Conservation (phyloP, 202 grass and related monocot species). For the Bolboschoenoplectus hybrid region DNA sequence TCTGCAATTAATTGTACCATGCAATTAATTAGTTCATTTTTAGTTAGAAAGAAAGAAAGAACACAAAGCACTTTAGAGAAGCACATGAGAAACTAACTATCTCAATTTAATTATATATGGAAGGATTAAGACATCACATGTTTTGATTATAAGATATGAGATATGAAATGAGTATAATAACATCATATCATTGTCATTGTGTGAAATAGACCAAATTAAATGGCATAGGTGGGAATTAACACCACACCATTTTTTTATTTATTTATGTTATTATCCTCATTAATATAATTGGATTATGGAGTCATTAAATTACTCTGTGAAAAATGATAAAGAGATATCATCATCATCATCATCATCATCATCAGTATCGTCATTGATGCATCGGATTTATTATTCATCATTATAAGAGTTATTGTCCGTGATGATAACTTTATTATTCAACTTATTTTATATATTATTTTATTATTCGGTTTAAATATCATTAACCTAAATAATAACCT, state of each 20-base stretch:
- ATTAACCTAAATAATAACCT: no score
- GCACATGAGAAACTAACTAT: neutral
- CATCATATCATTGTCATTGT: neutral
- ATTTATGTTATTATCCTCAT: neutral
- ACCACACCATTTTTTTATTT: neutral
- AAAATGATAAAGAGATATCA: no score
- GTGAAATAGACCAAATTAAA: neutral
- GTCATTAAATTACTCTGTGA: no score
- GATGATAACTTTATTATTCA: no score
- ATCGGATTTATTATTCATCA: neutral
- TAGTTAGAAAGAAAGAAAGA: neutral
- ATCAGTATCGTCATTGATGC: neutral
- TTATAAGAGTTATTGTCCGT: no score
- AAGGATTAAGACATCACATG: neutral
- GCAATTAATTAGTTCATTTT: neutral
- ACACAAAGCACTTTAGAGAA: neutral
- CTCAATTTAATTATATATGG: conserved; percentile 3
- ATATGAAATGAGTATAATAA: neutral
- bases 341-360: no score
- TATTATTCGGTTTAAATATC: no score
- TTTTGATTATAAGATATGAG: neutral
- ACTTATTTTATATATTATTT: no score
- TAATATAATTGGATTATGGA: neutral
- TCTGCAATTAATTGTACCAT: neutral
- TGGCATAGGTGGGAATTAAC: neutral